These are phyloP conservation scores for Elaeis guineensis DNA, from an alignment of 176 grass and related monocot species.

Conservation along the genomic window DNA sequence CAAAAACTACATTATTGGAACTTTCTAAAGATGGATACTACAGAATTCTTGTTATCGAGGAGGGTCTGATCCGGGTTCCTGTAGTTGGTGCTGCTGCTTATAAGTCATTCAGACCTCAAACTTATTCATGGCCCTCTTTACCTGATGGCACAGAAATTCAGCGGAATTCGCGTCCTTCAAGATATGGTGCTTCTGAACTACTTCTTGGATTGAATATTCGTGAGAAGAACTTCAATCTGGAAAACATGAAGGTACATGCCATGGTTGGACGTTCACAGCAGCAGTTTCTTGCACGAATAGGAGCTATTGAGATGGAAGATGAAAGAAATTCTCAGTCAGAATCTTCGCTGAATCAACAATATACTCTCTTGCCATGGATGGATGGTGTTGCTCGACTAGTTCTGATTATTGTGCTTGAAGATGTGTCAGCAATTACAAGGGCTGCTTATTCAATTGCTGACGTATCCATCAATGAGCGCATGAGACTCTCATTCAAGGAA, in stretches of 20 bases:
- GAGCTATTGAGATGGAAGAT: slow-evolving; percentile 60
- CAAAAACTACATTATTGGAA: slow-evolving; percentile 42
- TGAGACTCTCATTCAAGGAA: slow-evolving; percentile 58
- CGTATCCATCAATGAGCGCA: slow-evolving; percentile 54
- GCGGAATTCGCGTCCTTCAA: slow-evolving; percentile 40
- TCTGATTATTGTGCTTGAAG: slow-evolving; percentile 63
- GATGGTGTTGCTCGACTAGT: slow-evolving; percentile 62
- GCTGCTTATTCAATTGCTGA: slow-evolving; percentile 55
- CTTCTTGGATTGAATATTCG: slow-evolving; percentile 51
- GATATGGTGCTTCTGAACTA: slow-evolving; percentile 67
- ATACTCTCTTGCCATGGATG: slow-evolving; percentile 65
- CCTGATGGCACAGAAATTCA: slow-evolving; percentile 65
- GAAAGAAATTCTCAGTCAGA: slow-evolving; percentile 33
- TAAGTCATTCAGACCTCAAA: slow-evolving; percentile 42
- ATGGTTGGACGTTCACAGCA: slow-evolving; percentile 67
- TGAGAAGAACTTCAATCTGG: slow-evolving; percentile 32
- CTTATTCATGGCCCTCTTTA: slow-evolving; percentile 70
- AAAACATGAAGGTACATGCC: slow-evolving; percentile 54
- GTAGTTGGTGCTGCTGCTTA: slow-evolving; percentile 53
- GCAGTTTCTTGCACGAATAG: slow-evolving; percentile 61
- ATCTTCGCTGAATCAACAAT: slow-evolving; percentile 28
- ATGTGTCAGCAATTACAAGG: slow-evolving; percentile 43
- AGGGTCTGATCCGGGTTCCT: slow-evolving; percentile 58
- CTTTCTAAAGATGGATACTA: slow-evolving; percentile 41
- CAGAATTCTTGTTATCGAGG: slow-evolving; percentile 46